Base-by-base conservation (phyloP, 257 asterid genomes). In the Penstemon barbatus region DNA sequence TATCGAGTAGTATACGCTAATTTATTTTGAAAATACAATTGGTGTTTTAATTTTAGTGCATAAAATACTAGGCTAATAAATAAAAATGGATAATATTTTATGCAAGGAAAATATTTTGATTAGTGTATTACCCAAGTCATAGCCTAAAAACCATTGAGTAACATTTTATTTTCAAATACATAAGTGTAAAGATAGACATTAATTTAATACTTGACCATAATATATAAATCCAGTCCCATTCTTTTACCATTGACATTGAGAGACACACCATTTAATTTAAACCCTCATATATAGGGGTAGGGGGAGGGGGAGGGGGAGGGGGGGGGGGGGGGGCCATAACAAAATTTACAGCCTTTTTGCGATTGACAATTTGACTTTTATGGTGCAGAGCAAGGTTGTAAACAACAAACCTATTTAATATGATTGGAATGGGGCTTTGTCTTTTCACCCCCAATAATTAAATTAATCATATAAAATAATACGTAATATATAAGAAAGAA, bases 351-450 rank as follows among this genome's bases (percentile, higher is more conserved):
- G 66, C 37, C 60, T 46, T 58, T 25, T 65, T 7, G 65, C 12
- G 59, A 65, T 54, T 41, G 51, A 69, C 18, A 54, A 59, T 51
- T 73, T 69, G 82, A 74, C 76, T 70, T 78, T 74, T 42, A 58
- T 53, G 66, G 72, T 59, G 66, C 73, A 72, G 61, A 42, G 76
- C 67, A 76, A 59, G 71, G 73, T 64, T 77, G 78, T 46, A 59
- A 61, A 69, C 80, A 72, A 68, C 75, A 57, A 68, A 72, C 75
- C 66, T 72, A 77, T 38, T 38, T 51, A 60, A 25, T 68, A 77
- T 77, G 74, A 72, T 72, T 72, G 72, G 75, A 15, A 55, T 77
- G 71, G 75, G 65, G 70, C 33, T 36, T 68, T 64, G 63, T 69
- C 75, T 54, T 60, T 66, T 72, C 68, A 43, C 64, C 15, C 40